phyloP scores from a whole-genome alignment of 2,329 filamentous ascomycete species.

The Aureobasidium lini region DNA sequence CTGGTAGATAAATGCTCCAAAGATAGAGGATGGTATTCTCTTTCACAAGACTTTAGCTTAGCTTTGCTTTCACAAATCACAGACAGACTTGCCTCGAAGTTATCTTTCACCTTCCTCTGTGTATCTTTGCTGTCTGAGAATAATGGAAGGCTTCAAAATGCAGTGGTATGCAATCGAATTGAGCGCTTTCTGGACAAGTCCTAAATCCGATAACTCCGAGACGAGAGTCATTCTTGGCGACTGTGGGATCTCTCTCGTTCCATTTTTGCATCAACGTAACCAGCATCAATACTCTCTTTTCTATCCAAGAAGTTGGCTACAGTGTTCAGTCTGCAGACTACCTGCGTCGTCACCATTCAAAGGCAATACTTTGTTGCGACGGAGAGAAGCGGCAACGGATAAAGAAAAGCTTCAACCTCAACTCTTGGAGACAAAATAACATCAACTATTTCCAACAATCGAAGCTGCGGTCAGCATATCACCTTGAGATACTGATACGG shows the following conservation, averaged over 20 bases:
- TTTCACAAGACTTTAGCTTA: constrained; percentile 1
- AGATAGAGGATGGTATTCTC: neutral
- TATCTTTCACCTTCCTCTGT: neutral
- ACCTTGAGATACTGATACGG: no score
- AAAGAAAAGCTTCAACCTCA: no score
- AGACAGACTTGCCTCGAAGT: neutral
- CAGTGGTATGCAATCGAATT: no score
- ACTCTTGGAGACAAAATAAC: no score
- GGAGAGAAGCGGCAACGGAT: no score
- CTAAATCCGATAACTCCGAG: neutral
- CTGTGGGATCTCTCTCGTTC: neutral
- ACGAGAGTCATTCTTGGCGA: neutral
- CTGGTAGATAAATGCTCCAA: neutral
- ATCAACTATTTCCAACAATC: no score
- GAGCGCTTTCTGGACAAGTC: no score
- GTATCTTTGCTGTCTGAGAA: neutral
- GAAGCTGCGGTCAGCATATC: no score
- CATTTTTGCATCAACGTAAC: neutral
- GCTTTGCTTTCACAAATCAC: neutral
- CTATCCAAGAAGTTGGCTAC: no score
- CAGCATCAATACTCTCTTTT: neutral
- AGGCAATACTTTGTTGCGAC: no score
- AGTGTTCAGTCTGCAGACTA: no score
- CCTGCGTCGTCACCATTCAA: no score
- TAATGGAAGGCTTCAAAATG: neutral